A percentile compares a stretch with the other conserved stretches of the same genome.
phyloP scores from a whole-genome alignment of 2,329 filamentous ascomycete species.

The Capronia americana region DNA sequence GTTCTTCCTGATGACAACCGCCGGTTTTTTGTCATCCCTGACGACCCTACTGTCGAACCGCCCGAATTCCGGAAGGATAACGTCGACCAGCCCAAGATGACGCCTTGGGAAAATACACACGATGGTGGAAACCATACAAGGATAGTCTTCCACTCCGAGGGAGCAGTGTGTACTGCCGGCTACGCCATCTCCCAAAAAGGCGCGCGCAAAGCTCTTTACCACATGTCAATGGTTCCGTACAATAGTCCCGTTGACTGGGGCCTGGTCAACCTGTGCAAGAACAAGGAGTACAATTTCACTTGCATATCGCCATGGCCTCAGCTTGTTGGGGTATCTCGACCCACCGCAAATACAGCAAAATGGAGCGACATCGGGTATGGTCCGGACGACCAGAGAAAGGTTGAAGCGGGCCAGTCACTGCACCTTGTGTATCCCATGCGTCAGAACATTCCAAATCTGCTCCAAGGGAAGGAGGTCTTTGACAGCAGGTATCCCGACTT shows the following conservation, averaged over 20 bases:
- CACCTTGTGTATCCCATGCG: conserved; percentile 34
- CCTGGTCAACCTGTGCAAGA: conserved; percentile 30
- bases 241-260: conserved; percentile 35
- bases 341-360: conserved; percentile 29
- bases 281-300: conserved; percentile 26
- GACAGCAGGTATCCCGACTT: conserved; percentile 33
- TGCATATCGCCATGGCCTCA: conserved; percentile 33
- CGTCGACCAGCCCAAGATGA: conserved; percentile 31
- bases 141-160: conserved; percentile 30
- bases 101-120: conserved; percentile 29
- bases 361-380: conserved; percentile 37
- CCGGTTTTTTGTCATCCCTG: conserved; percentile 42
- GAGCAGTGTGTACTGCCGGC: conserved; percentile 33
- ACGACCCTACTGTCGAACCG: conserved; percentile 43
- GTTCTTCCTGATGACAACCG: conserved; percentile 42
- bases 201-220: conserved; percentile 35
- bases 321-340: conserved; percentile 33
- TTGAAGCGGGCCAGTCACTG: conserved; percentile 28
- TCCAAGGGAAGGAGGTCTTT: conserved; percentile 29
- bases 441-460: conserved; percentile 32
- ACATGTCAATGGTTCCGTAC: conserved; percentile 35
- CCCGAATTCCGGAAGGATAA: conserved; percentile 33
- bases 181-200: conserved; percentile 38
- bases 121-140: conserved; percentile 27
- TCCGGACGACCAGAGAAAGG: conserved; percentile 18